phyloP scores from a whole-genome alignment of 352 stramenopile species.

The Saprolegnia parasitica region DNA sequence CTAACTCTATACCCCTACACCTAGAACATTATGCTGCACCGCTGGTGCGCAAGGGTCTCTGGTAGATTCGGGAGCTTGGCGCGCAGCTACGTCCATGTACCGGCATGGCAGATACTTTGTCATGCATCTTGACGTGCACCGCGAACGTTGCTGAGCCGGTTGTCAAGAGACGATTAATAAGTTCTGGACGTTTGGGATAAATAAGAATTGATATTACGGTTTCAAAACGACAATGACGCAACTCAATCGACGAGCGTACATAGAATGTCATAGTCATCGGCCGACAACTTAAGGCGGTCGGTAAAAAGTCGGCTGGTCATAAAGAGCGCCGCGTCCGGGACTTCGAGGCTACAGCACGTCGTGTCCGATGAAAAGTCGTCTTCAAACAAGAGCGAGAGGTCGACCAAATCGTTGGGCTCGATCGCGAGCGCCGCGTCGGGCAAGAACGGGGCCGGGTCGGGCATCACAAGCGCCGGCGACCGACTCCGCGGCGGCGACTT shows the following conservation, averaged over 20 bases:
- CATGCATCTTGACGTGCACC: too few species aligned
- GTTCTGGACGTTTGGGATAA: not conserved
- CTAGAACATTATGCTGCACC: too few species aligned
- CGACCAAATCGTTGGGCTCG: not conserved
- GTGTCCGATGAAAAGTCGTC: not conserved
- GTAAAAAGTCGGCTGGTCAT: conserved; percentile 5
- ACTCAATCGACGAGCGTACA: not conserved
- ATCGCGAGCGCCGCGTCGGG: not conserved
- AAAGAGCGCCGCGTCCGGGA: not conserved
- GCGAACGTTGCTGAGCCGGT: too few species aligned
- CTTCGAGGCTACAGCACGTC: not conserved
- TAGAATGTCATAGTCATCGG: conserved; percentile 16
- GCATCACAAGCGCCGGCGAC: not conserved
- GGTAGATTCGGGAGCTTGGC: too few species aligned
- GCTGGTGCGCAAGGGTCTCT: too few species aligned
- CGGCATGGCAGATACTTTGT: too few species aligned
- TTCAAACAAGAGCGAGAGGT: conserved; percentile 15
- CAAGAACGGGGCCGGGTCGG: conserved; percentile 8
- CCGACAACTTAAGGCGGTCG: conserved; percentile 10
- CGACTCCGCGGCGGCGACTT: not conserved
- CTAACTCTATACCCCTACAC: too few species aligned
- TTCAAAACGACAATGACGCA: not conserved
- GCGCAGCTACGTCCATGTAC: too few species aligned
- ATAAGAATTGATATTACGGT: not conserved
- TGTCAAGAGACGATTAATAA: not conserved